phyloP scores from a whole-genome alignment of 139 green algal genomes.

The Auxenochlorella pyrenoidosa region DNA sequence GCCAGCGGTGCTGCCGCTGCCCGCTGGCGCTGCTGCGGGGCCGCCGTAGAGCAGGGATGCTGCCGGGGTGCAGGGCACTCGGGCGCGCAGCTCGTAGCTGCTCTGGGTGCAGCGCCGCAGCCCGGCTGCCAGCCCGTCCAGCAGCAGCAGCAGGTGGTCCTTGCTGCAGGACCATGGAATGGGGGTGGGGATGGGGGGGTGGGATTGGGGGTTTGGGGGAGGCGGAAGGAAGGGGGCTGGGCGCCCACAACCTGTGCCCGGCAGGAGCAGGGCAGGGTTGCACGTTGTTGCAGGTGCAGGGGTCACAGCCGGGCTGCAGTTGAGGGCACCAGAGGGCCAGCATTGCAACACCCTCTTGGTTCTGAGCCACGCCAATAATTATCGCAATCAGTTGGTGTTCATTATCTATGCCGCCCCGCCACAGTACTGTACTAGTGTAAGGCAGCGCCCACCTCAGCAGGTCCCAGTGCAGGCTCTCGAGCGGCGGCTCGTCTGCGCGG shows the following conservation, averaged over 20 bases:
- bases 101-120: constrained; percentile 11
- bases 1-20: neutral
- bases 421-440: neutral
- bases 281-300: too few relatives aligned
- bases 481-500: neutral
- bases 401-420: too few relatives aligned
- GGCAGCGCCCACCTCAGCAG: neutral
- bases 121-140: constrained; percentile 12
- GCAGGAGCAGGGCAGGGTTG: too few relatives aligned
- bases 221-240: too few relatives aligned
- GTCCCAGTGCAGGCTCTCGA: neutral
- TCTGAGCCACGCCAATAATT: too few relatives aligned
- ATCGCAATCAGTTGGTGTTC: too few relatives aligned
- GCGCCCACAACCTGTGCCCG: too few relatives aligned
- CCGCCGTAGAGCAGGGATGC: neutral
- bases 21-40: neutral
- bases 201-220: too few relatives aligned
- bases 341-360: too few relatives aligned
- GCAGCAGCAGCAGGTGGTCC: constrained; percentile 10
- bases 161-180: neutral
- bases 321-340: too few relatives aligned
- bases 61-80: neutral
- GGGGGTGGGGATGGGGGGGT: neutral
- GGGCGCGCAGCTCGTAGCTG: neutral
- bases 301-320: too few relatives aligned